phyloP scores from a whole-genome alignment of 192 early-diverging fungal genomes.

The Linnemannia hyalina region DNA sequence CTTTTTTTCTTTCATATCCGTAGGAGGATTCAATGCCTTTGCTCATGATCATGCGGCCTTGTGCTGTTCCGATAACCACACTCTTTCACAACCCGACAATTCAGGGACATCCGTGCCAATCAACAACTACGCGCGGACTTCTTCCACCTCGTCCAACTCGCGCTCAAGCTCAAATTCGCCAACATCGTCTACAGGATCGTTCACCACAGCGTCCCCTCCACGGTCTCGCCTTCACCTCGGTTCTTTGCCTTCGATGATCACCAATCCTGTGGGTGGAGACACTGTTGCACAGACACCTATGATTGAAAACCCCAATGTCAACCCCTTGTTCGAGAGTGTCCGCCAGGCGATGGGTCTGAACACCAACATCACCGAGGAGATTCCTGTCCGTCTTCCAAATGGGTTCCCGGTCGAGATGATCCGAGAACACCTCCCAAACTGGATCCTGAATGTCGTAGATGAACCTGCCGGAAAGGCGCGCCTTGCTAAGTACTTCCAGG shows the following conservation, averaged over 20 bases:
- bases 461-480: conserved; percentile 23
- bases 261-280: conserved; percentile 31
- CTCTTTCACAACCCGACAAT: not conserved
- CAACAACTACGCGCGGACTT: not conserved
- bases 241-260: conserved; percentile 29
- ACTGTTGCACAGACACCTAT: conserved; percentile 62
- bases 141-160: not conserved
- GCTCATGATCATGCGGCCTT: conserved; percentile 31
- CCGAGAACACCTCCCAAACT: conserved; percentile 34
- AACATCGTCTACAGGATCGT: not conserved
- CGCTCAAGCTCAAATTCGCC: not conserved
- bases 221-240: conserved; percentile 37
- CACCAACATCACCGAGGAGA: conserved; percentile 66
- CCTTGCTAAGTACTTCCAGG: conserved; percentile 55
- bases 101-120: not conserved
- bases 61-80: conserved; percentile 30
- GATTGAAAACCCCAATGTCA: conserved; percentile 66
- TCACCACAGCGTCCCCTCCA: not conserved
- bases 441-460: conserved; percentile 30
- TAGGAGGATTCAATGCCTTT: conserved; percentile 67
- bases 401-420: conserved; percentile 42
- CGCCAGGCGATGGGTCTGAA: conserved; percentile 68
- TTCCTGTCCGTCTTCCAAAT: conserved; percentile 65
- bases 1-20: not conserved
- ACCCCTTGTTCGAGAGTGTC: conserved; percentile 72